phyloP scores from a whole-genome alignment of 805 yeast species.

The Nakazawaea ambrosiae region DNA sequence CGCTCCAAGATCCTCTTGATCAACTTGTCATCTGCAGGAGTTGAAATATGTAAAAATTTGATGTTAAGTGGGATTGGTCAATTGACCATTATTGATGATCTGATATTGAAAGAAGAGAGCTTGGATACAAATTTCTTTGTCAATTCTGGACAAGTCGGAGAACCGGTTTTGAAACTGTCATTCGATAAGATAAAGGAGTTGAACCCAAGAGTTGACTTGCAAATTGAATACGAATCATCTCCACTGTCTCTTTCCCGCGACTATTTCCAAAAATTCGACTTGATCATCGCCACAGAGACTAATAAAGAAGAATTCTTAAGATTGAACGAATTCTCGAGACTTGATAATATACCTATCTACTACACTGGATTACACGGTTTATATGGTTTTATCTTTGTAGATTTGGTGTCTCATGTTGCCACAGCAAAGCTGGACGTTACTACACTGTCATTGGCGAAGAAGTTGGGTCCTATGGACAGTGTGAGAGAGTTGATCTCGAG shows the following conservation, averaged over 20 bases:
- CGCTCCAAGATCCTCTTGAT: conserved; percentile 65
- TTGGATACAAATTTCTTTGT: conserved; percentile 72
- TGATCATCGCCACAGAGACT: conserved; percentile 73
- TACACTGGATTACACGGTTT: conserved; percentile 68
- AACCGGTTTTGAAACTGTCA: conserved; percentile 47
- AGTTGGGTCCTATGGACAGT: conserved; percentile 39
- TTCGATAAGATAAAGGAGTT: conserved; percentile 55
- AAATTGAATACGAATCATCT: conserved; percentile 30
- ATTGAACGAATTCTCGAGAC: conserved; percentile 53
- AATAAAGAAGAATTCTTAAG: conserved; percentile 29
- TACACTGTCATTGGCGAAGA: conserved; percentile 30
- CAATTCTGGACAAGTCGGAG: conserved; percentile 48
- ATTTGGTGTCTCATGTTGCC: conserved; percentile 59
- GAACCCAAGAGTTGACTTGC: conserved; percentile 69
- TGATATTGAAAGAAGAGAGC: conserved; percentile 51
- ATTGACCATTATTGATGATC: conserved; percentile 59
- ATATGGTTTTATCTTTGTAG: conserved; percentile 77
- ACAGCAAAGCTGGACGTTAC: conserved; percentile 43
- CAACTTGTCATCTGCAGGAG: conserved; percentile 70
- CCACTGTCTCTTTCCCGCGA: conserved; percentile 16
- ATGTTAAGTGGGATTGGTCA: conserved; percentile 85
- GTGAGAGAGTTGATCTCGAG: conserved; percentile 37
- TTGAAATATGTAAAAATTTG: conserved; percentile 77
- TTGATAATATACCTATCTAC: conserved; percentile 56
- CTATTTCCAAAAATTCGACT: conserved; percentile 51